Evolutionary conservation across 2,329 filamentous ascomycete genomes (phyloP).

Genomic region (Penicillium frequentans): DNA sequence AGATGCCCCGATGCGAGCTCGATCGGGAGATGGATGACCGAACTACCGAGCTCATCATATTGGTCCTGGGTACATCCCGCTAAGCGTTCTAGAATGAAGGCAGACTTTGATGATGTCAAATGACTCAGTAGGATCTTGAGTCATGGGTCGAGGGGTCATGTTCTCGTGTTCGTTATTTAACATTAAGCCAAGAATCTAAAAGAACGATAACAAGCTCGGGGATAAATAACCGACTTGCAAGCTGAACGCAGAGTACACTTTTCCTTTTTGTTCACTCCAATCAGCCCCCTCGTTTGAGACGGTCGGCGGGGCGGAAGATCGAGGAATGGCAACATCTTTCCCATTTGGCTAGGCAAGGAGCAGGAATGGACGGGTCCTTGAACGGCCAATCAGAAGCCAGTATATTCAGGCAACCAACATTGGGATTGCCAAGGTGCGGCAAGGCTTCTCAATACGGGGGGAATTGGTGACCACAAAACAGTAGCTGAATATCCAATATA

Average conservation of each 20-base stretch:
- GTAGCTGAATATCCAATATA: too few species aligned
- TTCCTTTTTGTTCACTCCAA: too few species aligned
- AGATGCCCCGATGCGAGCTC: not conserved
- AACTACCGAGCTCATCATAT: not conserved
- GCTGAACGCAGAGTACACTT: not conserved
- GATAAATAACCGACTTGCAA: not conserved
- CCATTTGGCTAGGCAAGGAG: too few species aligned
- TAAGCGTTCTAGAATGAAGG: not conserved
- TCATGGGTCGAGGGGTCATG: not conserved
- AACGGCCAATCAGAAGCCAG: too few species aligned
- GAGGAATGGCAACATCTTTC: too few species aligned
- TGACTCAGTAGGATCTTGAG: not conserved
- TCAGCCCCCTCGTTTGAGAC: too few species aligned
- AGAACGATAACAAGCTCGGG: not conserved
- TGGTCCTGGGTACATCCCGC: not conserved
- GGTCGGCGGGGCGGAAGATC: too few species aligned
- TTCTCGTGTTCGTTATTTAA: not conserved
- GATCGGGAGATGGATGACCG: not conserved
- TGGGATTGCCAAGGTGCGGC: too few species aligned
- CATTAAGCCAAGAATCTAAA: not conserved
- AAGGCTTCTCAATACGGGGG: too few species aligned
- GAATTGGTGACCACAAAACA: too few species aligned
- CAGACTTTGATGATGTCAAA: not conserved
- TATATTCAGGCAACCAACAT: too few species aligned
- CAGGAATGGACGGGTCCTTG: too few species aligned